Conservation (phyloP, 2,329 filamentous ascomycete species). For the Claviceps pusilla region DNA sequence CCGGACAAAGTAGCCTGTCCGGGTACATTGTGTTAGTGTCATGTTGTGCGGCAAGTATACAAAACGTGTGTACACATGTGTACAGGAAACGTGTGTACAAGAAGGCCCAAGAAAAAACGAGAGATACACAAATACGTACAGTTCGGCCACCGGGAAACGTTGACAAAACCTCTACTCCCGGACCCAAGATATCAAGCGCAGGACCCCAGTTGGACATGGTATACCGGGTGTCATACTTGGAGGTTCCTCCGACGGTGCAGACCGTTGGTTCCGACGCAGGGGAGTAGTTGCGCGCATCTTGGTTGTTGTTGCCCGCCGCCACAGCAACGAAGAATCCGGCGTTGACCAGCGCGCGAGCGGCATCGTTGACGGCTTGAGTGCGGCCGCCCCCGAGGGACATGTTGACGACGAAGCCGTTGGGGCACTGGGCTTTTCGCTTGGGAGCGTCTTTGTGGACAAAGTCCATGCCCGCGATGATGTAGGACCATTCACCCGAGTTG, state of each 20-base stretch:
- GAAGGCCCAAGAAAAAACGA: not conserved
- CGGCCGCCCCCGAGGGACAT: constrained; percentile 34
- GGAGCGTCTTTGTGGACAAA: constrained; percentile 20
- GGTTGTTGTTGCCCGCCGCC: constrained; percentile 33
- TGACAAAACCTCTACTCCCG: constrained; percentile 26
- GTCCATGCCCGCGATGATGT: constrained; percentile 26
- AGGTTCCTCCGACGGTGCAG: constrained; percentile 32
- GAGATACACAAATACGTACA: constrained; percentile 13
- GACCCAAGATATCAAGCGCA: constrained; percentile 29
- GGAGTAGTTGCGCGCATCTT: constrained; percentile 22
- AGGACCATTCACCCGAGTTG: constrained; percentile 14
- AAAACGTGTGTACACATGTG: no score
- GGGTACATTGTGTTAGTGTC: not conserved
- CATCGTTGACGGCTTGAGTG: constrained; percentile 28
- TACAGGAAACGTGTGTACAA: no score
- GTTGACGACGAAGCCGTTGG: constrained; percentile 29
- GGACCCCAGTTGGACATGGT: constrained; percentile 32
- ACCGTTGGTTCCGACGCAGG: constrained; percentile 26
- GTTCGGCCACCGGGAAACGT: constrained; percentile 26
- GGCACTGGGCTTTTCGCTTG: constrained; percentile 16
- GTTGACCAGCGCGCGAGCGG: constrained; percentile 25
- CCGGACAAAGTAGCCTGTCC: constrained; percentile 22
- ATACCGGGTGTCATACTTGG: constrained; percentile 19
- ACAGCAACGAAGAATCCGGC: constrained; percentile 33
- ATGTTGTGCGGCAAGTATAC: no score